These are phyloP conservation scores for Russula griseocarnosa DNA, from an alignment of 768 basidiomycete genomes.

Conservation along the genomic window DNA sequence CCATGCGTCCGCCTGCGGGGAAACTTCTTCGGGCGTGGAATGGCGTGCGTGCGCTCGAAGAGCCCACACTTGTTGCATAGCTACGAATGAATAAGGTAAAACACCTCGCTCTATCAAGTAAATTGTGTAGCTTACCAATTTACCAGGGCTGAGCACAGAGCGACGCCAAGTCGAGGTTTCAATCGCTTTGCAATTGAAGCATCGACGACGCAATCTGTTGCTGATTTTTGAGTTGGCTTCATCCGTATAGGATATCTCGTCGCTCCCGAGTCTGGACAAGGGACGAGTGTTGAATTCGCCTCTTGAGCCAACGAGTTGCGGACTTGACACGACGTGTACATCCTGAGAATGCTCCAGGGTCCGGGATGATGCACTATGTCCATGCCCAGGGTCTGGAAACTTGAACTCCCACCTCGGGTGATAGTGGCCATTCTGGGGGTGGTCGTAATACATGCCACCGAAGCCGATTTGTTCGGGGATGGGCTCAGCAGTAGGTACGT, in stretches of 20 bases:
- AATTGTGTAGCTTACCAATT: conserved; percentile 45
- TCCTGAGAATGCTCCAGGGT: not conserved
- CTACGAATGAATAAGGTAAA: not conserved
- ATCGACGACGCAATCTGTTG: conserved; percentile 67
- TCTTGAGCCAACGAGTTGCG: not conserved
- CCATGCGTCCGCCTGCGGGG: conserved; percentile 12
- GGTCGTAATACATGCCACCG: conserved; percentile 15
- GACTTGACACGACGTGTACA: not conserved
- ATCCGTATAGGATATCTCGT: conserved; percentile 47
- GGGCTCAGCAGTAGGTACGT: not conserved
- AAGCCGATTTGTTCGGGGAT: conserved; percentile 7
- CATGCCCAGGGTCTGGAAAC: not conserved
- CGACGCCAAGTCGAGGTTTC: conserved; percentile 80
- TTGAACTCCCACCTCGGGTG: conserved; percentile 10
- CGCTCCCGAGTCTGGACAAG: not conserved
- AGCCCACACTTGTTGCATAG: conserved; percentile 63
- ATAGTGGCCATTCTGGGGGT: conserved; percentile 1
- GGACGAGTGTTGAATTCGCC: not conserved
- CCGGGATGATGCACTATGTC: not conserved
- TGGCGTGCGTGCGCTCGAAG: conserved; percentile 75
- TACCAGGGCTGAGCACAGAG: conserved; percentile 70
- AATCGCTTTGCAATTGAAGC: conserved; percentile 81
- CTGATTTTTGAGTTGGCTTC: conserved; percentile 77
- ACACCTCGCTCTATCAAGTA: not conserved
- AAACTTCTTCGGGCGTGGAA: conserved; percentile 51